Base-by-base conservation (phyloP, 1,284 basidiomycete species). In the Coniferiporia sulphurascens region DNA sequence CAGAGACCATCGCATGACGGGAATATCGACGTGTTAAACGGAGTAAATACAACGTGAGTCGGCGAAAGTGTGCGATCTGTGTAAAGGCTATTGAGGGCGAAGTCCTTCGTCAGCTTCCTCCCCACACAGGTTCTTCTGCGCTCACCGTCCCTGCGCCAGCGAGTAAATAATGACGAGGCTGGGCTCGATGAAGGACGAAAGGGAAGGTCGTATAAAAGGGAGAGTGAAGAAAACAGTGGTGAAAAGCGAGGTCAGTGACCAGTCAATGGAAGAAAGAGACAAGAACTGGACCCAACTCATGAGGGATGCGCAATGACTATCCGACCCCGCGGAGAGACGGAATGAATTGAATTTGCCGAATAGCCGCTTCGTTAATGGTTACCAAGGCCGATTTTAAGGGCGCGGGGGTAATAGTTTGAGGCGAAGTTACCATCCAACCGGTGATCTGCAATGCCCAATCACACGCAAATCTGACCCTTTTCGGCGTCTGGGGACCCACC, bases 1-100 rank as follows among this genome's bases (percentile, higher is more conserved):
- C 19, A 62, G 22, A 13, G 61, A 62, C 61, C 61, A 62, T 27
- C 57, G 35, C 61, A 62, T 62, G 8, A 17, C 48, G 32, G 12
- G 44, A 17, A 5, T 45, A 10, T 32, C 21, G 48, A 50, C 15
- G 5, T 7, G 9, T 12, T 10, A 32, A 48, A 41, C 15, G 32
- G 22, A 35, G n/a, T 36, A 21, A 36, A 17, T 49, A n/a, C n/a
- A n/a, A n/a, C n/a, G 27, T 22, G 32, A 22, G 35, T 21, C 21
- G 12, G 12, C n/a, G n/a, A 43, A 6, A 52, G 57, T 34, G 36
- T 19, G 12, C 17, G 50, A 51, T 51, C 35, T 9, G 34, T 27
- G 43, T 8, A 17, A 46, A n/a, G 22, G 27, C 51, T 59, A n/a
- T 15, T 8, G 22, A 15, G 48, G 13, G 41, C 10, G 13, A n/a